These are phyloP conservation scores for Maudiozyma barnettii DNA, from an alignment of 805 yeast genomes.

Conservation along the genomic window DNA sequence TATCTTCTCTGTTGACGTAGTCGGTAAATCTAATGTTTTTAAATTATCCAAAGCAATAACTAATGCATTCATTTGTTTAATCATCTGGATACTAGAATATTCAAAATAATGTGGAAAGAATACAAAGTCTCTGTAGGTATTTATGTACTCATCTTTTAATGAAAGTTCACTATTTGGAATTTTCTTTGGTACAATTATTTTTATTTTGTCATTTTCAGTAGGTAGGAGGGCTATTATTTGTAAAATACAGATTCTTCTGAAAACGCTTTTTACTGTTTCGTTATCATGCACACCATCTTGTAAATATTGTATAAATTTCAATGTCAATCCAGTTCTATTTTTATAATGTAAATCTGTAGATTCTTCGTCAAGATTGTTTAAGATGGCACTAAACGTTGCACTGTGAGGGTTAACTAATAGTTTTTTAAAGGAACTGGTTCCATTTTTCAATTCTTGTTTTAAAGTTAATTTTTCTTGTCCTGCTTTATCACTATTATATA, in stretches of 20 bases:
- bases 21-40: slow-evolving; percentile 2
- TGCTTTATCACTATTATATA: slow-evolving; percentile 14
- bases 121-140: slow-evolving; percentile 25
- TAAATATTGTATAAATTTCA: slow-evolving; percentile 14
- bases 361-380: not conserved
- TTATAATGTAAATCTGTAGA: not conserved
- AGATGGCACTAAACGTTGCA: not conserved
- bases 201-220: not conserved
- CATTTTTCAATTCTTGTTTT: slow-evolving; percentile 8
- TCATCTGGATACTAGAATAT: slow-evolving; percentile 7
- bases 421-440: slow-evolving; percentile 9
- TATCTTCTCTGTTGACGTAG: slow-evolving; percentile 1
- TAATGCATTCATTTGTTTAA: slow-evolving; percentile 10
- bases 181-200: slow-evolving; percentile 8
- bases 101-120: slow-evolving; percentile 28
- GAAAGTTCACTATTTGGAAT: slow-evolving; percentile 5
- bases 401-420: slow-evolving; percentile 5
- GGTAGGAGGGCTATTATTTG: slow-evolving; percentile 26
- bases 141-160: slow-evolving; percentile 26
- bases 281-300: slow-evolving; percentile 22
- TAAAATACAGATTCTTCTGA: slow-evolving; percentile 26
- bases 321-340: slow-evolving; percentile 6
- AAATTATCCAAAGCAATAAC: slow-evolving; percentile 14
- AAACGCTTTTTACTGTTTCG: slow-evolving; percentile 18
- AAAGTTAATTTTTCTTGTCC: slow-evolving; percentile 1